phyloP scores from a whole-genome alignment of 2,329 filamentous ascomycete genomes.

The Trichothecium sympodiale region DNA sequence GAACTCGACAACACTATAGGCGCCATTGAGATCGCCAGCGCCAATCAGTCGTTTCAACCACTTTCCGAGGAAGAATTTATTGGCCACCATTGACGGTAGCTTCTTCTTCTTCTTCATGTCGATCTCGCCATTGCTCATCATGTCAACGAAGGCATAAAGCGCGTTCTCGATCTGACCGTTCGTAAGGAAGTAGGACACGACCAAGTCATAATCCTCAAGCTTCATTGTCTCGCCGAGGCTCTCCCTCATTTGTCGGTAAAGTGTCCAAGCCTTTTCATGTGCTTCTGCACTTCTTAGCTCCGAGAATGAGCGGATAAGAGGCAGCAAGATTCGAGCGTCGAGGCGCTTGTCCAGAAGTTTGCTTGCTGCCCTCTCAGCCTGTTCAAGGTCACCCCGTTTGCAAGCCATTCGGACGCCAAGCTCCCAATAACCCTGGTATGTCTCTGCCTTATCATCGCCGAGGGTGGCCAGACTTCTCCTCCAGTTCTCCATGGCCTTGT shows the following conservation, averaged over 20 bases:
- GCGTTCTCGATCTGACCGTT: conserved; percentile 55
- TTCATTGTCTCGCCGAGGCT: conserved; percentile 49
- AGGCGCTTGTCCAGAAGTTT: conserved; percentile 37
- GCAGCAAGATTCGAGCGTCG: conserved; percentile 48
- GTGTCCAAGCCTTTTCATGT: conserved; percentile 50
- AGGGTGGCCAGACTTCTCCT: conserved; percentile 43
- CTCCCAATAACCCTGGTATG: conserved; percentile 47
- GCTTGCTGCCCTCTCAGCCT: conserved; percentile 45
- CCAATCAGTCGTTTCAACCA: conserved; percentile 81
- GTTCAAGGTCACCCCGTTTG: conserved; percentile 42
- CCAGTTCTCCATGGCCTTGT: conserved; percentile 53
- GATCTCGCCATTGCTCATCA: conserved; percentile 60
- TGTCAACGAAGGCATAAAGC: conserved; percentile 72
- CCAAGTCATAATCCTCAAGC: conserved; percentile 65
- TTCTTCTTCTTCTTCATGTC: conserved; percentile 31
- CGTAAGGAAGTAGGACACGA: conserved; percentile 60
- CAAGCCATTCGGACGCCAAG: conserved; percentile 57
- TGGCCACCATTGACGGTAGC: conserved; percentile 42
- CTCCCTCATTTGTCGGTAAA: conserved; percentile 54
- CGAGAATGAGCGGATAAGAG: conserved; percentile 59
- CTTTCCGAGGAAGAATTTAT: conserved; percentile 76
- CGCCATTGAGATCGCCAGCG: conserved; percentile 58
- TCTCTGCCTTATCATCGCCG: conserved; percentile 31
- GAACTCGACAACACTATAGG: conserved; percentile 59
- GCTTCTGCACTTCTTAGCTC: conserved; percentile 33